Evolutionary conservation across 495 filamentous ascomycete species (phyloP), one percentile per base, ranked within the genome.

Genomic region (Penicillium cinerascens): DNA sequence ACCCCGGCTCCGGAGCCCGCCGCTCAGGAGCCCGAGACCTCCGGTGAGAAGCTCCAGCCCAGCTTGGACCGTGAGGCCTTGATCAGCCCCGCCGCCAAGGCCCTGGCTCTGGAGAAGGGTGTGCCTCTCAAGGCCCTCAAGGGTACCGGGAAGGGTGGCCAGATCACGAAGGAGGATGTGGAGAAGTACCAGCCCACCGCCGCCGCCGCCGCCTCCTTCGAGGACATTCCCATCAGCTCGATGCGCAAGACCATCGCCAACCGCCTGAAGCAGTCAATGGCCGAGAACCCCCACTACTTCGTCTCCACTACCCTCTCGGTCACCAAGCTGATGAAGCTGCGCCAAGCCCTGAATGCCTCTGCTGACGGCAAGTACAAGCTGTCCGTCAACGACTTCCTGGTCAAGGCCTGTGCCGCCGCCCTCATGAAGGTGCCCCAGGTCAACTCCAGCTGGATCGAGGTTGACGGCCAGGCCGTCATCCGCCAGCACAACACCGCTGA

Each of bases 161-260:
- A 86, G 64, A 89, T 97, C 68, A 95, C 89, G 59, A 91, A 92
- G 77, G 82, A 87, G 62, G 92, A 97, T 67, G 82, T 96, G 50
- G 92, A 97, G 78, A 96, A 96, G 71, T 83, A 72, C 77, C 79
- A 85, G 69, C 72, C 82, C 44, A 64, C 81, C 44, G 76, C 74
- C 10, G 74, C 82, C 16, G 73, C 85, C 47, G 80, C 74, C 13
- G 78, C 90, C 48, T 72, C 79, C 52, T 97, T 87, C 76, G 85
- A 88, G 67, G 95, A 99, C 64, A 86, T 83, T 54, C 89, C 90
- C 47, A 83, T 89, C 55, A 86, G 80, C 63, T 86, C 84, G 57
- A 99, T 99, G 93, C 93, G 95, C 78, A 97, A 96, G 84, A 91
- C 88, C 51, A 99, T 99, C 62, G 95, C 95, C 65, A 81, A 67